A percentile compares a stretch with the other conserved stretches of the same genome.
These are phyloP conservation scores for Hypoxylon sp. DNA, from an alignment of 2,329 filamentous ascomycete species.

Conservation along the genomic window DNA sequence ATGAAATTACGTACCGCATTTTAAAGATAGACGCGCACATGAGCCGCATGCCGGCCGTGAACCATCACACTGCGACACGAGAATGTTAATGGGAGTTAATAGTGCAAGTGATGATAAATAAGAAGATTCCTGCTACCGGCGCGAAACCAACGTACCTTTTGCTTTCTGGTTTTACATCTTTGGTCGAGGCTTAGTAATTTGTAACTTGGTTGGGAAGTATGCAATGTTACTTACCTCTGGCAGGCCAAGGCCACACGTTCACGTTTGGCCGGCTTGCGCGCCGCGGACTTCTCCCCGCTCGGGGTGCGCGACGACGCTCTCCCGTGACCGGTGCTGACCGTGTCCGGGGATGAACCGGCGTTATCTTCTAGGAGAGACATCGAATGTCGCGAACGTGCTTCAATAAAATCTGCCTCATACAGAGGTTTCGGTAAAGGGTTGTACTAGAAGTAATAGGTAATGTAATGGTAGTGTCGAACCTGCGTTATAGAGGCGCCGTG, in stretches of 20 bases:
- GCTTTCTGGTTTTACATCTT: slow-evolving; percentile 49
- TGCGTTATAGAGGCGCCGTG: slow-evolving; percentile 15
- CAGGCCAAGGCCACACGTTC: slow-evolving; percentile 49
- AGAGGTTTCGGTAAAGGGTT: slow-evolving; percentile 31
- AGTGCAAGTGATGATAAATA: not conserved
- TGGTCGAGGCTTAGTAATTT: slow-evolving; percentile 15
- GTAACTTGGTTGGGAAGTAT: not conserved
- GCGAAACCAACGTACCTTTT: slow-evolving; percentile 41
- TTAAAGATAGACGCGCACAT: slow-evolving; percentile 47
- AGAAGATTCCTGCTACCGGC: not conserved
- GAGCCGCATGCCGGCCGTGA: slow-evolving; percentile 48
- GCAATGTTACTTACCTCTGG: slow-evolving; percentile 34
- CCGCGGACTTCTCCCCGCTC: slow-evolving; percentile 35
- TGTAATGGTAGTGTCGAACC: slow-evolving; percentile 23
- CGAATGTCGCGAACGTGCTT: not conserved
- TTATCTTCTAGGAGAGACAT: slow-evolving; percentile 44
- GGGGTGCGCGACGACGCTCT: slow-evolving; percentile 24
- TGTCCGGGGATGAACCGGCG: slow-evolving; percentile 44
- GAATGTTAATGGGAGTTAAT: slow-evolving; percentile 12
- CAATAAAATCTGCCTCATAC: slow-evolving; percentile 2
- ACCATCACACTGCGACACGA: slow-evolving; percentile 45
- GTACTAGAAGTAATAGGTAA: slow-evolving; percentile 21
- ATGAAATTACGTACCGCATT: slow-evolving; percentile 44
- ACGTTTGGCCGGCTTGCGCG: slow-evolving; percentile 46
- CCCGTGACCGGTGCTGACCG: slow-evolving; percentile 36